Evolutionary conservation across 2,329 filamentous ascomycete species (phyloP).

Genomic region (Penicillium decumbens): DNA sequence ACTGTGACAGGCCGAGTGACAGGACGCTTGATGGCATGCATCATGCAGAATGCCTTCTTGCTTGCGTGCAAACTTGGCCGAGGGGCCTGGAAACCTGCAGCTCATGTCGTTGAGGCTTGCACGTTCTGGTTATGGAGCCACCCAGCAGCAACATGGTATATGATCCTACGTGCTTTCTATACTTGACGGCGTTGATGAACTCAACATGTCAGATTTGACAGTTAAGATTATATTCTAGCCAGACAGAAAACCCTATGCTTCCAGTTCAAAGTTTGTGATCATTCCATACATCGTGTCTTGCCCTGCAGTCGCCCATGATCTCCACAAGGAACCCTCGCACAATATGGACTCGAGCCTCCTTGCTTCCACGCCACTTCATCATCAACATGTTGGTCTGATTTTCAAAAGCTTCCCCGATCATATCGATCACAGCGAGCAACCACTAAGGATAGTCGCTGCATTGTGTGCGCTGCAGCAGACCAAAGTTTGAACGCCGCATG

Average conservation of each 20-base stretch:
- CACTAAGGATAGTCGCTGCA: background rate
- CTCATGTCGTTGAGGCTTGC: conserved; percentile 1
- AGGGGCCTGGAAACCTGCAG: background rate
- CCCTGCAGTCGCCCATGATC: conserved; percentile 2
- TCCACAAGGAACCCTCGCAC: conserved; percentile 2
- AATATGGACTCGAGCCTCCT: conserved; percentile 5
- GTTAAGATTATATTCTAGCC: background rate
- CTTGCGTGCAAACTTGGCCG: conserved; percentile 6
- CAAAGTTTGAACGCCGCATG: background rate
- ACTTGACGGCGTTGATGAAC: background rate
- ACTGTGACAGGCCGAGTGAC: background rate
- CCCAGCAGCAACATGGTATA: background rate
- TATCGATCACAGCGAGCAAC: background rate
- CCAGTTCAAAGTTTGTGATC: no score
- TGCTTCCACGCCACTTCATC: conserved; percentile 3
- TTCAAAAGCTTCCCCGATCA: background rate
- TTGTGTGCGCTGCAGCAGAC: background rate
- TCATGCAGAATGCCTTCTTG: conserved; percentile 21
- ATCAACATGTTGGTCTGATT: background rate
- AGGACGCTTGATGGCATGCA: conserved; percentile 14
- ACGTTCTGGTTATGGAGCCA: conserved; percentile 3
- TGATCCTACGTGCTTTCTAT: background rate
- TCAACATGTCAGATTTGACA: background rate
- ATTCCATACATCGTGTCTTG: no score
- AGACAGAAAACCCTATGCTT: no score